Evolutionary conservation across 2,329 filamentous ascomycete species (phyloP).

Genomic region (Microcyclospora tardicrescens): DNA sequence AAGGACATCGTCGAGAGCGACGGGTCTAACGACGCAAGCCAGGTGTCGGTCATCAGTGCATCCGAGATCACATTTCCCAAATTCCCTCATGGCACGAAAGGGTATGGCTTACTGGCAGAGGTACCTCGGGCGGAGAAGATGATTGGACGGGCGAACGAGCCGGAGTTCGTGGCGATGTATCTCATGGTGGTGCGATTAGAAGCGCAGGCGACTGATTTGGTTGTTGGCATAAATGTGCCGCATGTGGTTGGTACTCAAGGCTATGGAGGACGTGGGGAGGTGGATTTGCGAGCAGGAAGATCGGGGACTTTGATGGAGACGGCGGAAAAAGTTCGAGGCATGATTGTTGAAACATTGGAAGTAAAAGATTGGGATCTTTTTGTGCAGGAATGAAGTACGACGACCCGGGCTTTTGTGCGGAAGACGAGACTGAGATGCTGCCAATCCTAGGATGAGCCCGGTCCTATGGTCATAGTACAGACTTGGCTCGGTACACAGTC

Average conservation of each 20-base stretch:
- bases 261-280: conserved; percentile 45
- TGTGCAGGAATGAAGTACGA: conserved; percentile 4
- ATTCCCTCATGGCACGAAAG: conserved; percentile 34
- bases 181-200: conserved; percentile 66
- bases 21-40: conserved; percentile 11
- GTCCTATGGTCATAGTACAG: too few relatives aligned
- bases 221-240: conserved; percentile 80
- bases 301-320: conserved; percentile 54
- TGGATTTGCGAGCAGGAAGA: conserved; percentile 53
- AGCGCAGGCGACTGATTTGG: conserved; percentile 62
- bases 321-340: conserved; percentile 50
- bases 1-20: conserved; percentile 31
- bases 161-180: conserved; percentile 51
- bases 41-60: neutral
- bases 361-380: conserved; percentile 75
- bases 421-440: neutral
- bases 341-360: conserved; percentile 60
- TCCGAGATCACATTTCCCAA: neutral
- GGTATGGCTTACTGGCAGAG: conserved; percentile 58
- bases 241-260: conserved; percentile 64
- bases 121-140: conserved; percentile 27
- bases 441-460: too few relatives aligned
- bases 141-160: conserved; percentile 33
- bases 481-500: neutral
- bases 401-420: neutral